Base-by-base conservation (phyloP, 2,329 filamentous ascomycete species). In the Pseudocercospora cruenta region DNA sequence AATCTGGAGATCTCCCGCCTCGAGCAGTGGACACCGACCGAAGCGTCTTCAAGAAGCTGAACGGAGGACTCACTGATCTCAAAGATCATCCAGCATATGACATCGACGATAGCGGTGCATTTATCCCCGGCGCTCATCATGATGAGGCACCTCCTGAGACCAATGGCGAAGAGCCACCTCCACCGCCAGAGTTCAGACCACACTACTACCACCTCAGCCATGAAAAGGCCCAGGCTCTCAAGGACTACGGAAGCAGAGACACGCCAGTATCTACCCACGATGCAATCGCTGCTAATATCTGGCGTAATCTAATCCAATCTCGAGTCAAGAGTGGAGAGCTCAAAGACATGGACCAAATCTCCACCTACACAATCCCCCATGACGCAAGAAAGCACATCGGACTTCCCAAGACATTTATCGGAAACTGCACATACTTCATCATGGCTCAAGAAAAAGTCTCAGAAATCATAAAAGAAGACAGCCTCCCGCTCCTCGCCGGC, bases 401-500 rank as follows among this genome's bases (percentile, higher is more conserved):
- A 21, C 66, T 70, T 12, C 65, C 64, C 1, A 63, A 65, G 3
- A 64, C 66, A 3, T 71, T 68, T 64, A 26, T 71, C 26, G 69
- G 69, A 10, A 71, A 71, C 45, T 69, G 68, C 57, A 65, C 66
- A 36, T 71, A 71, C 57, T 70, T 71, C 64, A 64, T 67, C 62
- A 39, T 54, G 14, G 68, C 66, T 1, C 60, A 67, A 39, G 65
- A 58, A n/a, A 58, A 58, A 14, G 58, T 67, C 36, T 57, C 55
- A 7, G 62, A 71, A 36, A 66, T 71, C 28, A 43, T 65, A 0
- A 43, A 64, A 26, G 36, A 55, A 28, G 62, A 68, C 62, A 68
- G 65, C 43, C 36, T 69, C 4, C 69, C 69, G 9, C 26, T 64
- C 21, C 66, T 71, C 8, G 69, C 69, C 0, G 57, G 60, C 8